A percentile compares a stretch with the other conserved stretches of the same genome.
Conservation (phyloP, 352 stramenopile species). For the Pythium oligandrum region DNA sequence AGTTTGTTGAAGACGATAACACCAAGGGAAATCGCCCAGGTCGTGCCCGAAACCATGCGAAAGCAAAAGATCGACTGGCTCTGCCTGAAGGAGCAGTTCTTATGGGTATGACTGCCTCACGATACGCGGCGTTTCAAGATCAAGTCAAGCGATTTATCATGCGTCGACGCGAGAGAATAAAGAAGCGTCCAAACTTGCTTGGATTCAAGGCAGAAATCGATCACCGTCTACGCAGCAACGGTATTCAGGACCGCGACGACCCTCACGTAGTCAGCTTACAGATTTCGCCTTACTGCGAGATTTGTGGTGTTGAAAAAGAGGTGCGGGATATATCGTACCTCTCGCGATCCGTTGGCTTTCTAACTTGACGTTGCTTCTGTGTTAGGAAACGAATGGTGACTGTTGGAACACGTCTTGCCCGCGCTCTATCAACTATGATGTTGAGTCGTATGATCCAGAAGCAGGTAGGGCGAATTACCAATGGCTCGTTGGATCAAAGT, state of each 20-base stretch:
- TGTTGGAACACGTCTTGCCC: conserved; percentile 82
- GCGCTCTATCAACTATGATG: conserved; percentile 60
- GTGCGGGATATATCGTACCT: conserved; percentile 20
- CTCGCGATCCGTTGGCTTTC: neutral
- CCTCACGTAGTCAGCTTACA: conserved; percentile 56
- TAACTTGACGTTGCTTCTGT: conserved; percentile 3
- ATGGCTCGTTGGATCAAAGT: neutral
- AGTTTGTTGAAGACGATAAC: conserved; percentile 60
- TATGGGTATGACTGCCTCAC: conserved; percentile 77
- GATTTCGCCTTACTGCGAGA: conserved; percentile 68
- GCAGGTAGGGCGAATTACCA: conserved; percentile 12
- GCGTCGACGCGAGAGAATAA: conserved; percentile 76
- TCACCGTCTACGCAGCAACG: conserved; percentile 51
- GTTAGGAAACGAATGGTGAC: conserved; percentile 47
- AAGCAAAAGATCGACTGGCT: conserved; percentile 67
- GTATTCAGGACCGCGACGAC: conserved; percentile 49
- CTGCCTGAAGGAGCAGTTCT: conserved; percentile 68
- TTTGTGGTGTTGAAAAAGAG: conserved; percentile 84
- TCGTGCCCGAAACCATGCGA: conserved; percentile 64
- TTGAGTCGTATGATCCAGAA: conserved; percentile 40
- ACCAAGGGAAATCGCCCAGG: conserved; percentile 47
- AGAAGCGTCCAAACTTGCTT: conserved; percentile 79
- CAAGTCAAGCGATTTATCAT: conserved; percentile 82
- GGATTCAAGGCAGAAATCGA: conserved; percentile 75
- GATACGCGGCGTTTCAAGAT: conserved; percentile 81